These are phyloP conservation scores for Byssoonygena ceratinophila DNA, from an alignment of 2,329 filamentous ascomycete genomes.

Conservation along the genomic window DNA sequence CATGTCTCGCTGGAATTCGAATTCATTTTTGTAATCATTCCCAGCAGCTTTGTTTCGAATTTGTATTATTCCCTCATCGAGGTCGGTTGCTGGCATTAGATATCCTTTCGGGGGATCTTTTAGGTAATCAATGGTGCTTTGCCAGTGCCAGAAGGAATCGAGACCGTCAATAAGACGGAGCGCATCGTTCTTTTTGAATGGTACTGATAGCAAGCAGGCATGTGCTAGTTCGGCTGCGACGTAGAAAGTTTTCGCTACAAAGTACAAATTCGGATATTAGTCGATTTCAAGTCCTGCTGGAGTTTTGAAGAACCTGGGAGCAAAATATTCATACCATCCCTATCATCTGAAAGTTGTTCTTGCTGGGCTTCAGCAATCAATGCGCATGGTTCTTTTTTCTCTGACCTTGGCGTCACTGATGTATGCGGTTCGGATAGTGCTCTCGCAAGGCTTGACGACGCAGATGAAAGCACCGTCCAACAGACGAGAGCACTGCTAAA, in stretches of 20 bases:
- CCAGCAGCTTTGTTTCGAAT: slow-evolving; percentile 37
- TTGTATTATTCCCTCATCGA: slow-evolving; percentile 37
- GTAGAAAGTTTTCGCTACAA: slow-evolving; percentile 8
- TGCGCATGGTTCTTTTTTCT: slow-evolving; percentile 10
- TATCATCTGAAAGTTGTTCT: background rate
- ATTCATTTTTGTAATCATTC: slow-evolving; percentile 43
- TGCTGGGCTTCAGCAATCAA: slow-evolving; percentile 4
- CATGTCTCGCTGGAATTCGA: slow-evolving; percentile 47
- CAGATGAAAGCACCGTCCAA: background rate
- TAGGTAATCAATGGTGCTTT: slow-evolving; percentile 21
- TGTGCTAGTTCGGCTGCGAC: slow-evolving; percentile 18
- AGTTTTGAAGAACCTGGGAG: background rate
- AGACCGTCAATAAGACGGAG: slow-evolving; percentile 19
- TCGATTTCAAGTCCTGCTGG: background rate
- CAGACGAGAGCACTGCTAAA: background rate
- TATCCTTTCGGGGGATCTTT: slow-evolving; percentile 43
- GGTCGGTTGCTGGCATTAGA: slow-evolving; percentile 40
- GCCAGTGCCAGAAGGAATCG: slow-evolving; percentile 19
- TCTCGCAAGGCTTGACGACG: background rate
- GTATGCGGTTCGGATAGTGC: background rate
- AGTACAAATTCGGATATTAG: background rate
- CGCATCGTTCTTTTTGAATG: slow-evolving; percentile 19
- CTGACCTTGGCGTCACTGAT: background rate
- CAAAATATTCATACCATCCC: background rate
- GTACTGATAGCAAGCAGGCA: slow-evolving; percentile 19